A percentile compares a stretch with the other conserved stretches of the same genome.
Evolutionary conservation across 1,139 yeast species (phyloP).

Genomic region (Tardiomyces depauwii): DNA sequence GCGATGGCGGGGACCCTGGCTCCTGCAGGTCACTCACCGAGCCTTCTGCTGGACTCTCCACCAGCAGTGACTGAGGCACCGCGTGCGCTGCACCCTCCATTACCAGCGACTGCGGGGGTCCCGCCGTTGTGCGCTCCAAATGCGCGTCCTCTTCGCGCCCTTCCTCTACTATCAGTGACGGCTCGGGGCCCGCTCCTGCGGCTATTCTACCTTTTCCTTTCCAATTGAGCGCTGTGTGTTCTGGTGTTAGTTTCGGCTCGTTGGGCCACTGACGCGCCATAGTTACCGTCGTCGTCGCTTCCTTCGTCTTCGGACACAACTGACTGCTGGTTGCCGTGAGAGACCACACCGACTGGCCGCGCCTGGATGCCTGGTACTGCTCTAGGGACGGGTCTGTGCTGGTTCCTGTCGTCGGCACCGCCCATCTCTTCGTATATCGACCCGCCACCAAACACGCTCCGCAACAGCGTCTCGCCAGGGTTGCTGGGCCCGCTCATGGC

Average conservation of each 20-base stretch:
- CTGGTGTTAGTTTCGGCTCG: not conserved
- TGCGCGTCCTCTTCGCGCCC: not conserved
- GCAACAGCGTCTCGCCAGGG: not conserved
- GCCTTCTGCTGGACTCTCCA: slow-evolving; percentile 10
- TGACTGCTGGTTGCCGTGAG: not conserved
- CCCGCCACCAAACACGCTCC: slow-evolving; percentile 10
- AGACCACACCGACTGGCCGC: not conserved
- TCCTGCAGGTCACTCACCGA: not conserved
- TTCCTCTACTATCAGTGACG: slow-evolving; percentile 1
- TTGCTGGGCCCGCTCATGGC: not conserved
- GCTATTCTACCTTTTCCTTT: not conserved
- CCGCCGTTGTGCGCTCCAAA: no score
- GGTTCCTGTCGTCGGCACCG: slow-evolving; percentile 4
- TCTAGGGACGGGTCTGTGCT: not conserved
- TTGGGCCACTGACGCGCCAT: not conserved
- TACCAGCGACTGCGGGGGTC: not conserved
- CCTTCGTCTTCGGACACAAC: slow-evolving; percentile 1
- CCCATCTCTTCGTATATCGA: slow-evolving; percentile 9
- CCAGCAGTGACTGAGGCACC: slow-evolving; percentile 21
- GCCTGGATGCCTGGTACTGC: not conserved
- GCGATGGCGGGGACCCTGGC: slow-evolving; percentile 2
- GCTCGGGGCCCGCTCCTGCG: not conserved
- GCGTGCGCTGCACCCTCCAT: slow-evolving; percentile 12
- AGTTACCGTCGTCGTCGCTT: not conserved
- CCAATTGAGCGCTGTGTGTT: slow-evolving; percentile 2